A percentile compares a stretch with the other conserved stretches of the same genome.
phyloP scores from a whole-genome alignment of 495 filamentous ascomycete genomes.

The Emericellopsis terricola region DNA sequence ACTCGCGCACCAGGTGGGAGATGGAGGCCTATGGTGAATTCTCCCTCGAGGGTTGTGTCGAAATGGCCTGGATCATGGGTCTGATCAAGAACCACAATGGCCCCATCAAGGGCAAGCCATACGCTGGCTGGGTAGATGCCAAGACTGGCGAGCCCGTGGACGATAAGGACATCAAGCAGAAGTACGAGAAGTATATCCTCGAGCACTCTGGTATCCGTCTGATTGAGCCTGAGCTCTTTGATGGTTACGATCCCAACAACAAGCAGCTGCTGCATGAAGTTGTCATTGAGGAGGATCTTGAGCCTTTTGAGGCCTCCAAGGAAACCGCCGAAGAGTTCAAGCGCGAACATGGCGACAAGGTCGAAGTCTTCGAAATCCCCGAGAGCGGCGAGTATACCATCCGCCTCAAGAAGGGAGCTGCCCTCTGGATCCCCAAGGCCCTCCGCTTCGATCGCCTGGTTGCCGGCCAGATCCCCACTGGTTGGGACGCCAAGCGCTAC shows the following conservation, averaged over 20 bases:
- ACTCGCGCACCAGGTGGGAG: slow-evolving; percentile 93
- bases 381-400: slow-evolving; percentile 92
- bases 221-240: slow-evolving; percentile 94
- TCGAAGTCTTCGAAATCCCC: slow-evolving; percentile 88
- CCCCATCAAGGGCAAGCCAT: slow-evolving; percentile 90
- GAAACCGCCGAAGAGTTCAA: slow-evolving; percentile 96
- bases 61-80: slow-evolving; percentile 99
- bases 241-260: slow-evolving; percentile 93
- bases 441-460: slow-evolving; percentile 93
- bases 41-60: slow-evolving; percentile 92
- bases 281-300: slow-evolving; percentile 87
- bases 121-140: slow-evolving; percentile 92
- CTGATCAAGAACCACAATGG: slow-evolving; percentile 98
- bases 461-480: slow-evolving; percentile 88
- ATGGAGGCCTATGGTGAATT: slow-evolving; percentile 97
- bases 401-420: slow-evolving; percentile 83
- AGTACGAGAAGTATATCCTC: slow-evolving; percentile 91
- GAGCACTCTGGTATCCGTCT: slow-evolving; percentile 96
- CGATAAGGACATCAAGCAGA: slow-evolving; percentile 91
- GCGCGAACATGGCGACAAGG: slow-evolving; percentile 91
- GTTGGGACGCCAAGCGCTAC: slow-evolving; percentile 89
- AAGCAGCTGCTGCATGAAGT: slow-evolving; percentile 97
- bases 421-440: slow-evolving; percentile 88
- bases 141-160: slow-evolving; percentile 92
- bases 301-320: slow-evolving; percentile 93